Evolutionary conservation across 345 rosid species (phyloP).

Genomic region (Euphorbia pulcherrima): DNA sequence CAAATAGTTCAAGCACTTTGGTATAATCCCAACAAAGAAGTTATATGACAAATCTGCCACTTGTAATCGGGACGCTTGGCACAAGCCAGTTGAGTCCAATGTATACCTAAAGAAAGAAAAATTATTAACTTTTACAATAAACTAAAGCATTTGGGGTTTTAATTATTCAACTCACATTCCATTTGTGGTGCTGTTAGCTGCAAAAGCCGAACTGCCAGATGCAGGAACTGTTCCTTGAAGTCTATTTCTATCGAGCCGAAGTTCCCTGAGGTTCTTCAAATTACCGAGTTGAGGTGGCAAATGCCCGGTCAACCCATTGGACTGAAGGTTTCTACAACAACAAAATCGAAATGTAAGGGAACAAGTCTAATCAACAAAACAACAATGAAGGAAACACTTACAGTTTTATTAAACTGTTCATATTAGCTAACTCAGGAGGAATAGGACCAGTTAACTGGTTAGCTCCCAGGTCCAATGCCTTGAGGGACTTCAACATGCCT

Average conservation of each 20-base stretch:
- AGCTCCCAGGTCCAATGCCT: constrained; percentile 82
- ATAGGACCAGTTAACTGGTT: constrained; percentile 77
- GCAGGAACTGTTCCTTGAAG: constrained; percentile 83
- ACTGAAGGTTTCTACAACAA: constrained; percentile 76
- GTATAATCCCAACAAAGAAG: constrained; percentile 78
- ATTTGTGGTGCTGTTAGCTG: constrained; percentile 21
- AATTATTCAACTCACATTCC: constrained; percentile 50
- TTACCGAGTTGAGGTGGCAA: constrained; percentile 76
- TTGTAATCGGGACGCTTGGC: constrained; percentile 64
- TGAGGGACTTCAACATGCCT: constrained; percentile 67
- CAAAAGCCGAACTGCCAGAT: constrained; percentile 28
- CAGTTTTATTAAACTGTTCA: constrained; percentile 54
- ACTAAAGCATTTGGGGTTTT: neutral
- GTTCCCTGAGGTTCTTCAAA: constrained; percentile 71
- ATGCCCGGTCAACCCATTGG: constrained; percentile 82
- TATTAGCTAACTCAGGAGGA: constrained; percentile 75
- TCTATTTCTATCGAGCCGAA: constrained; percentile 76
- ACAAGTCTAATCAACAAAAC: constrained; percentile 5
- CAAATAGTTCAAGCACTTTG: constrained; percentile 72
- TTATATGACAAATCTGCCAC: constrained; percentile 83
- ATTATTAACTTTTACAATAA: no score
- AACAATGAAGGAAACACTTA: constrained; percentile 24
- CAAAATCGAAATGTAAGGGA: constrained; percentile 8
- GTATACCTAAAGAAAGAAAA: constrained; percentile 48
- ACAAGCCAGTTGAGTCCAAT: constrained; percentile 60